Percentiles rank a stretch among this genome's conserved stretches.
Conservation (phyloP, 371 early-diverging fungal species). For the Sporodiniella umbellata region DNA sequence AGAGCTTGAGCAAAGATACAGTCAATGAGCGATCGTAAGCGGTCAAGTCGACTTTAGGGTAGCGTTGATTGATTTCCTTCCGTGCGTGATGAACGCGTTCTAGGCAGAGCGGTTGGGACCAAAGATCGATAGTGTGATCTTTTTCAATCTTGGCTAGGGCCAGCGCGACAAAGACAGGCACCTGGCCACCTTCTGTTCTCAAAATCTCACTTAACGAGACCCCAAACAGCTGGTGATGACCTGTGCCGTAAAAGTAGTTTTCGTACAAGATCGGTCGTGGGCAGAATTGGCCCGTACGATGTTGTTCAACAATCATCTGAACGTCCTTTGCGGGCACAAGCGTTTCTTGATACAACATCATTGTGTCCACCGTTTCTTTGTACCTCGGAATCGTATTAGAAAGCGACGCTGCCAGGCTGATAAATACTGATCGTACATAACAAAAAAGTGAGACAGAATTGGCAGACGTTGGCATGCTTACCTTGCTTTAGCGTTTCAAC, state of each 20-base stretch:
- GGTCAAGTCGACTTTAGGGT: constrained; percentile 44
- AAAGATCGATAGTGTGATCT: constrained; percentile 19
- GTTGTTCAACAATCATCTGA: constrained; percentile 65
- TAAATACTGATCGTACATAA: no score
- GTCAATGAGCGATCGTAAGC: constrained; percentile 56
- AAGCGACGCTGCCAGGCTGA: constrained; percentile 60
- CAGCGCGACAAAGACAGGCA: constrained; percentile 63
- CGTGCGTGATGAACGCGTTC: constrained; percentile 62
- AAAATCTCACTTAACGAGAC: constrained; percentile 66
- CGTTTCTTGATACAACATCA: constrained; percentile 67
- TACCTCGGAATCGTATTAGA: constrained; percentile 56
- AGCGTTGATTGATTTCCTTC: constrained; percentile 54
- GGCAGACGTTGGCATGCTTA: constrained; percentile 8
- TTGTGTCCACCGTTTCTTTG: constrained; percentile 56
- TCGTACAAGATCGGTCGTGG: constrained; percentile 63
- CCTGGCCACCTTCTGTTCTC: constrained; percentile 46
- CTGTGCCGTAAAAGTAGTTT: constrained; percentile 55
- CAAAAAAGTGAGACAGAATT: no score
- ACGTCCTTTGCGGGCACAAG: constrained; percentile 65
- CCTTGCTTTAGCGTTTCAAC: constrained; percentile 59
- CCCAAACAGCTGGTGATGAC: constrained; percentile 71
- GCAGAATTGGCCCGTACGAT: constrained; percentile 64
- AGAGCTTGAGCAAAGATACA: constrained; percentile 63
- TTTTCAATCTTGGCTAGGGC: constrained; percentile 36
- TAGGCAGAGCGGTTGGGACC: constrained; percentile 43